phyloP scores from a whole-genome alignment of 805 yeast species.

The Metschnikowia proteae region DNA sequence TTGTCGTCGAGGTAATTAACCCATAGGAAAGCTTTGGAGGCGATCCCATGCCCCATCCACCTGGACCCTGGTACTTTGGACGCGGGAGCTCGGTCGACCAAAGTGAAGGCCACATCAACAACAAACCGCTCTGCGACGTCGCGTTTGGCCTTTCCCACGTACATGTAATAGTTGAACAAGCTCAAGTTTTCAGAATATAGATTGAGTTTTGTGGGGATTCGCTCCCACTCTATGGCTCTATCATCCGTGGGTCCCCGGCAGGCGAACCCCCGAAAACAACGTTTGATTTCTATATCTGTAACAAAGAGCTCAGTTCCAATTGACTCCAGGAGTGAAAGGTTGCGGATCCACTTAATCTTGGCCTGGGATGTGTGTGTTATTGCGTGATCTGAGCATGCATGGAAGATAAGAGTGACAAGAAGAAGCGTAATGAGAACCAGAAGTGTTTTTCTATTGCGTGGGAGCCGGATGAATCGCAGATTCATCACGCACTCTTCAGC shows the following conservation, averaged over 20 bases:
- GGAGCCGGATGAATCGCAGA: conserved; percentile 3
- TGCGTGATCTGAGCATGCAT: conserved; percentile 5
- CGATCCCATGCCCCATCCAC: conserved; percentile 7
- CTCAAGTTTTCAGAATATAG: conserved; percentile 10
- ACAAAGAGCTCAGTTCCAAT: conserved; percentile 11
- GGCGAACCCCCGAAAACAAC: conserved; percentile 16
- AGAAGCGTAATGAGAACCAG: conserved; percentile 9
- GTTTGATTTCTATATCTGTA: conserved; percentile 13
- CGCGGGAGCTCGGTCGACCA: conserved; percentile 7
- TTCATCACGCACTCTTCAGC: neutral
- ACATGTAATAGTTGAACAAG: conserved; percentile 17
- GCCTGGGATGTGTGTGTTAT: neutral
- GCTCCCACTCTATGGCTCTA: conserved; percentile 10
- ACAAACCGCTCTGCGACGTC: conserved; percentile 10
- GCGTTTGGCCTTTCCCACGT: conserved; percentile 11
- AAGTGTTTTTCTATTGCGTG: conserved; percentile 13
- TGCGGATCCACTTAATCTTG: neutral
- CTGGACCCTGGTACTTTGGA: conserved; percentile 5
- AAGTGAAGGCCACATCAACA: conserved; percentile 12
- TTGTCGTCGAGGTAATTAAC: conserved; percentile 10
- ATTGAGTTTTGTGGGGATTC: conserved; percentile 13
- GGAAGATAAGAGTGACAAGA: conserved; percentile 7
- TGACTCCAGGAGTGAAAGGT: conserved; percentile 13
- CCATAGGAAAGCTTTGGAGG: conserved; percentile 12
- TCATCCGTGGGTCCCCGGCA: conserved; percentile 8